phyloP scores from a whole-genome alignment of 2,329 filamentous ascomycete species.

The Paraphoma chrysanthemicola region DNA sequence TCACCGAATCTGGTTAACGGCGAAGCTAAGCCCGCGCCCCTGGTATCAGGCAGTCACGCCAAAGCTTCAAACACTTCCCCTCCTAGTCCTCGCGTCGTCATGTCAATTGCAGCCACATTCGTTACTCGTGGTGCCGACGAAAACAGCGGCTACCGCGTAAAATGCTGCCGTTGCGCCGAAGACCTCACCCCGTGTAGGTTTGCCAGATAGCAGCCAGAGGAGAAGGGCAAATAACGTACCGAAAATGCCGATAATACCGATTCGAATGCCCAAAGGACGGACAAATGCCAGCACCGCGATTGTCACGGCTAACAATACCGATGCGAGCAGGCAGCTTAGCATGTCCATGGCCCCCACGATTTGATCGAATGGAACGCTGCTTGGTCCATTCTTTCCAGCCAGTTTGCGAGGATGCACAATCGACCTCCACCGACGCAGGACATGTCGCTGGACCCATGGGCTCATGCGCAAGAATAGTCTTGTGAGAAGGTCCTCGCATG shows the following conservation, averaged over 20 bases:
- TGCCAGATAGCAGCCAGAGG: conserved; percentile 8
- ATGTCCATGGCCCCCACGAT: conserved; percentile 7
- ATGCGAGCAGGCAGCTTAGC: not conserved
- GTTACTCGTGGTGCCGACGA: not conserved
- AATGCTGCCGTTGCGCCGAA: conserved; percentile 16
- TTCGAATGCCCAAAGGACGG: not conserved
- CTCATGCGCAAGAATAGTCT: not conserved
- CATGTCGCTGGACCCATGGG: conserved; percentile 11
- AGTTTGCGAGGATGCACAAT: not conserved
- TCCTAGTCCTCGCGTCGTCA: not conserved
- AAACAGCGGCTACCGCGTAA: conserved; percentile 15
- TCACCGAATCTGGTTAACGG: not conserved
- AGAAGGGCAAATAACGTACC: conserved; percentile 12
- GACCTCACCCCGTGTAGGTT: conserved; percentile 9
- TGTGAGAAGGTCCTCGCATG: conserved; percentile 4
- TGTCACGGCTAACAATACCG: not conserved
- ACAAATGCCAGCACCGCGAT: not conserved
- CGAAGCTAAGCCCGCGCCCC: not conserved
- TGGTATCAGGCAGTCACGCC: not conserved
- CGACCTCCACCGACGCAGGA: not conserved
- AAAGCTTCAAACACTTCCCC: not conserved
- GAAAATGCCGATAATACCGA: conserved; percentile 6
- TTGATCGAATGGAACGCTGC: not conserved
- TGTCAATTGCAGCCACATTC: not conserved
- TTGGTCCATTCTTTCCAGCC: not conserved